phyloP scores from a whole-genome alignment of 805 yeast genomes.

The Hanseniaspora pseudoguilliermondii region DNA sequence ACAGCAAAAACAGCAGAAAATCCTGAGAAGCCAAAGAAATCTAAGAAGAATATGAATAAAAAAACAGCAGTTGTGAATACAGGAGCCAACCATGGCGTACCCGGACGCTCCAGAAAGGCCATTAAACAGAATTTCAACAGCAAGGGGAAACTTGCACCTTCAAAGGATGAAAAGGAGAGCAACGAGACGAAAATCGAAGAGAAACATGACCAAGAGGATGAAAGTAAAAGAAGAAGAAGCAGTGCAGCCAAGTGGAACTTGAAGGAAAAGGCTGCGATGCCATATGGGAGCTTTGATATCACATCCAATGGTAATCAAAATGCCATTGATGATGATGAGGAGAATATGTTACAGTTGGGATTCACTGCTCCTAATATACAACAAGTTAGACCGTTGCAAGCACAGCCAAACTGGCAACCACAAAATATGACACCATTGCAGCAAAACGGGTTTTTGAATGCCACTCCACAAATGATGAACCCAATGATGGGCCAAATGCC shows the following conservation, averaged over 20 bases:
- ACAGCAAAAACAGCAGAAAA: background rate
- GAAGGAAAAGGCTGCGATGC: conserved; percentile 12
- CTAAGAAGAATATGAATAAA: background rate
- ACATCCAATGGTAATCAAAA: background rate
- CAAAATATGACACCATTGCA: background rate
- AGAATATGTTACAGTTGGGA: background rate
- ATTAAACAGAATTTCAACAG: background rate
- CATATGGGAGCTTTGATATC: background rate
- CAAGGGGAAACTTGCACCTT: background rate
- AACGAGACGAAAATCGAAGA: background rate
- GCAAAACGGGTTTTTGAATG: background rate
- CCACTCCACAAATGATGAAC: background rate
- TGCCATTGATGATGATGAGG: conserved; percentile 1
- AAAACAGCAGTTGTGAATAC: background rate
- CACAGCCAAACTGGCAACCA: background rate
- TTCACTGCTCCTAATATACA: background rate
- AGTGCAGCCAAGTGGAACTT: conserved; percentile 6
- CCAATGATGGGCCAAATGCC: conserved; percentile 1
- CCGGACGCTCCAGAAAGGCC: background rate
- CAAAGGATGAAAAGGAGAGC: background rate
- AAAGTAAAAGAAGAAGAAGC: conserved; percentile 10
- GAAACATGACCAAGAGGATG: background rate
- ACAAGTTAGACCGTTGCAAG: background rate
- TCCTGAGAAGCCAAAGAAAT: background rate
- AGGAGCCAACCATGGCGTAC: background rate